Evolutionary conservation across 2,329 filamentous ascomycete species (phyloP).

Genomic region (Lecanicillium sp.): DNA sequence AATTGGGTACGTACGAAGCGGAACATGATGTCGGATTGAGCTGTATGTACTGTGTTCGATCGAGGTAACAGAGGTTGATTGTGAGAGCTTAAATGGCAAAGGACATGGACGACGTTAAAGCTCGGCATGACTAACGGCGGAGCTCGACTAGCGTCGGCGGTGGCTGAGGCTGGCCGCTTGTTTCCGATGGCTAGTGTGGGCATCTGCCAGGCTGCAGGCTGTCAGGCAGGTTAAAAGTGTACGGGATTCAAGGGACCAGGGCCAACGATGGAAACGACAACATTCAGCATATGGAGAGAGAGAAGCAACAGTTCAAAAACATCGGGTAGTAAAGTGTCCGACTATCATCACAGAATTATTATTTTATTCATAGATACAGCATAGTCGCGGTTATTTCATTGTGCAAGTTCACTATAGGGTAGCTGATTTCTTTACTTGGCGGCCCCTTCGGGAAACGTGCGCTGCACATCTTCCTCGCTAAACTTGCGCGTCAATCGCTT

Average conservation of each 20-base stretch:
- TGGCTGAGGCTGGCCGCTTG: slow-evolving; percentile 1
- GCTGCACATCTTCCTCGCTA: slow-evolving; percentile 55
- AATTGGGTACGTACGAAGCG: slow-evolving; percentile 37
- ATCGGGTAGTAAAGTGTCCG: too few species aligned
- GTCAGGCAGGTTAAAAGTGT: too few species aligned
- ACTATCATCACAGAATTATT: too few species aligned
- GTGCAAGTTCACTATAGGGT: background rate
- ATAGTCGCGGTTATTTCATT: background rate
- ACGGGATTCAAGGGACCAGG: too few species aligned
- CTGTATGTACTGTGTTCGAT: background rate
- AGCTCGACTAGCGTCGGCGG: background rate
- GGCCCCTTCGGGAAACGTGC: slow-evolving; percentile 41
- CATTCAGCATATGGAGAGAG: too few species aligned
- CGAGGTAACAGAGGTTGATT: background rate
- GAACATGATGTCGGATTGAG: slow-evolving; percentile 33
- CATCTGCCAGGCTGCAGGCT: too few species aligned
- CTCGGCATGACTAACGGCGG: background rate
- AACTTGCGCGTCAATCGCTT: slow-evolving; percentile 60
- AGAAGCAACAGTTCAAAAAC: too few species aligned
- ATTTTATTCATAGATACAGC: too few species aligned
- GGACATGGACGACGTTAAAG: slow-evolving; percentile 1
- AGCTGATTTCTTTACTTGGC: background rate
- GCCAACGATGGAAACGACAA: too few species aligned
- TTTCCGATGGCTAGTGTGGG: background rate
- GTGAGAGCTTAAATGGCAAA: background rate